Evolutionary conservation across 257 asterid species (phyloP).

Genomic region (Ophiorrhiza pumila): DNA sequence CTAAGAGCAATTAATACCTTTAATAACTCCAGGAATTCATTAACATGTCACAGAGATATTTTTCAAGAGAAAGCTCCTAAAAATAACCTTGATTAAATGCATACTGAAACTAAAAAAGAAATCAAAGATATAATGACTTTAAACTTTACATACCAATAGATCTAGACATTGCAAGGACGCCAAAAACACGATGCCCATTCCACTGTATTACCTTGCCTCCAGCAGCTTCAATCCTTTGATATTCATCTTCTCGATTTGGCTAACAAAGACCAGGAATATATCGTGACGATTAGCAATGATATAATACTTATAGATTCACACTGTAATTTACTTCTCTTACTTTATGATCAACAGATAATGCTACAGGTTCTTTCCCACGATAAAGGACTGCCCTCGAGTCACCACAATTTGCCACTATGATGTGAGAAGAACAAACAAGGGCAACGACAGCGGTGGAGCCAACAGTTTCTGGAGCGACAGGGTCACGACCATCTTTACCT

Average conservation of each 20-base stretch:
- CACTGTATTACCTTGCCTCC: constrained; percentile 99
- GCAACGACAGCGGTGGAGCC: constrained; percentile 95
- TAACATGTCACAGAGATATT: background rate
- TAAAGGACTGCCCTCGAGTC: constrained; percentile 96
- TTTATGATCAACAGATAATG: constrained; percentile 85
- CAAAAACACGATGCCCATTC: constrained; percentile 97
- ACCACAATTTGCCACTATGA: constrained; percentile 87
- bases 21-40: background rate
- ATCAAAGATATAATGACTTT: background rate
- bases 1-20: background rate
- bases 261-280: constrained; percentile 22
- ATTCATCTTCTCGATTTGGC: constrained; percentile 97
- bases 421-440: constrained; percentile 87
- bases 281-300: background rate
- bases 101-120: constrained; percentile 3
- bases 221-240: constrained; percentile 85
- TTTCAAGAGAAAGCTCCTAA: background rate
- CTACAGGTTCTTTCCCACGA: constrained; percentile 79
- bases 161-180: constrained; percentile 98
- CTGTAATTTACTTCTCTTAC: constrained; percentile 31
- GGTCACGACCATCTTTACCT: constrained; percentile 47
- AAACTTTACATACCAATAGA: constrained; percentile 66
- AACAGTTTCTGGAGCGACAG: constrained; percentile 85
- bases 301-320: background rate
- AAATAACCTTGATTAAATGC: constrained; percentile 2